phyloP scores from a whole-genome alignment of 768 basidiomycete species.

The Russula olivacea region DNA sequence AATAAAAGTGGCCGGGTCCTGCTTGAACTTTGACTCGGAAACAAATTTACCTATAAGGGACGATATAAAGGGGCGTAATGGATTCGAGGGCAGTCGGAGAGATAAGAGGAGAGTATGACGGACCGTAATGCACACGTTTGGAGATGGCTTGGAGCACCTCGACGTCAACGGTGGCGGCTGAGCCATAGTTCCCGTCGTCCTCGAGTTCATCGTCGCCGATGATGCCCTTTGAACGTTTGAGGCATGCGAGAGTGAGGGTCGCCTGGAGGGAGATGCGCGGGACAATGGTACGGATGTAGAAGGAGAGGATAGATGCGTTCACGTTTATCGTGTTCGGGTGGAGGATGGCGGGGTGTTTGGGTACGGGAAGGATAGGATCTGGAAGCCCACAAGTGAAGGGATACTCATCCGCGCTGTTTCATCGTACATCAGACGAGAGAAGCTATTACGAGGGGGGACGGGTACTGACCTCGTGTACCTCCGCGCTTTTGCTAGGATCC shows the following conservation, averaged over 20 bases:
- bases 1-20: slow-evolving; percentile 79
- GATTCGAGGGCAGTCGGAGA: background rate
- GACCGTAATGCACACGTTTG: slow-evolving; percentile 97
- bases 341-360: slow-evolving; percentile 71
- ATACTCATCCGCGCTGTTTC: slow-evolving; percentile 88
- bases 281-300: slow-evolving; percentile 84
- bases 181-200: slow-evolving; percentile 98
- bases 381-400: slow-evolving; percentile 87
- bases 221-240: slow-evolving; percentile 63
- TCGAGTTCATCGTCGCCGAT: slow-evolving; percentile 63
- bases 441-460: background rate
- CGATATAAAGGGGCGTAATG: slow-evolving; percentile 1
- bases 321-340: slow-evolving; percentile 77
- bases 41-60: slow-evolving; percentile 84
- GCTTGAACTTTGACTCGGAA: slow-evolving; percentile 93
- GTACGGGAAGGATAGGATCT: slow-evolving; percentile 66
- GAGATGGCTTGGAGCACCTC: slow-evolving; percentile 98
- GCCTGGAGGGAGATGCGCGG: slow-evolving; percentile 80
- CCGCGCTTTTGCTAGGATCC: slow-evolving; percentile 80
- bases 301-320: slow-evolving; percentile 79
- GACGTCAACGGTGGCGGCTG: slow-evolving; percentile 89
- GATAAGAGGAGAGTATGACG: slow-evolving; percentile 24
- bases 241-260: slow-evolving; percentile 57
- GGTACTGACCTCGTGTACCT: slow-evolving; percentile 78
- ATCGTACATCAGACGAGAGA: background rate